A percentile compares a stretch with the other conserved stretches of the same genome.
These are phyloP conservation scores for Candida gigantensis DNA, from an alignment of 1,139 yeast species.

Conservation along the genomic window DNA sequence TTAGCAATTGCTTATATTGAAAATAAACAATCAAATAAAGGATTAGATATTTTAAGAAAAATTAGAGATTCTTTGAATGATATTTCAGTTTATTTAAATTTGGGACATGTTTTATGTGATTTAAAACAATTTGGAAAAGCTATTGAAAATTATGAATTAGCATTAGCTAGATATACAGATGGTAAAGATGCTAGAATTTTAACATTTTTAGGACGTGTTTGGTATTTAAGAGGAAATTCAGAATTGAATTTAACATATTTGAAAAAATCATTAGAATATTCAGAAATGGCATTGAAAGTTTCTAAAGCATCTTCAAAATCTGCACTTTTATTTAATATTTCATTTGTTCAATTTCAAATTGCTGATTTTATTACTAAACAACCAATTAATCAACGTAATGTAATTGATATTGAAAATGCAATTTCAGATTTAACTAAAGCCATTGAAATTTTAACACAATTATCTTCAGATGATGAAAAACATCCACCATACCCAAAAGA, in stretches of 20 bases:
- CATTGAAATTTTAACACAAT: constrained; percentile 56
- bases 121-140: constrained; percentile 82
- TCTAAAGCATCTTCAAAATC: constrained; percentile 38
- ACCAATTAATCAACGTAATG: constrained; percentile 58
- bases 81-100: constrained; percentile 76
- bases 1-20: constrained; percentile 92
- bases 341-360: constrained; percentile 81
- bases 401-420: constrained; percentile 62
- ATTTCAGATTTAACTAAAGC: constrained; percentile 63
- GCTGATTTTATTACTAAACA: constrained; percentile 79
- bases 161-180: constrained; percentile 64
- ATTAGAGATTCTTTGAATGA: constrained; percentile 88
- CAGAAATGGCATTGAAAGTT: constrained; percentile 55
- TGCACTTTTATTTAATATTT: constrained; percentile 71
- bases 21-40: constrained; percentile 71
- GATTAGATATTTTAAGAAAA: constrained; percentile 84
- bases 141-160: constrained; percentile 84
- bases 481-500: constrained; percentile 75
- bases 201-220: constrained; percentile 81
- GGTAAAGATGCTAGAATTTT: constrained; percentile 66
- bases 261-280: constrained; percentile 61
- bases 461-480: constrained; percentile 54
- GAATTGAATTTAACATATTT: constrained; percentile 67
- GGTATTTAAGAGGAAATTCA: constrained; percentile 78
- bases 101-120: constrained; percentile 87